Evolutionary conservation across 169 alveolate genomes (phyloP), one percentile per base, ranked within the genome.

Genomic region (Cryptosporidium ubiquitum): DNA sequence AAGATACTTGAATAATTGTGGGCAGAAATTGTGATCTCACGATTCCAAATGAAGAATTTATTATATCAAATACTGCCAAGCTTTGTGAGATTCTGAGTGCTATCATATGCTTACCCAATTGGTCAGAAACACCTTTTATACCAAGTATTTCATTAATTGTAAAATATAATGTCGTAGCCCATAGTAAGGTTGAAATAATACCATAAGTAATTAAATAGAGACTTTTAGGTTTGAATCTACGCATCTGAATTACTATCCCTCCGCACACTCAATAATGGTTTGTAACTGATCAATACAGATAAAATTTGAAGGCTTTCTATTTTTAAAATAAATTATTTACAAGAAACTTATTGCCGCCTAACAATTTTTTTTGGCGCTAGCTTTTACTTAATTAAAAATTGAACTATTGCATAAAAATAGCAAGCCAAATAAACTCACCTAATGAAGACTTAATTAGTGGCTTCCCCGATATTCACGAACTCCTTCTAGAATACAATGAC

Each of bases 391-490:
- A 55, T n/a, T 37, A 44, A 6, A 33, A 10, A 12, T 1, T 64
- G 40, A 31, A 39, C 26, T 16, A 14, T 61, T 31, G 71, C 58
- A 37, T 18, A 16, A n/a, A 70, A 64, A 70, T 42, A 29, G 23
- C 3, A 1, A 79, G 33, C 31, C 39, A 33, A 16, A 49, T 12
- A n/a, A 40, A 14, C 55, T 52, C 66, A 12, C 40, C 7, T 18
- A 14, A 44, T 23, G 79, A 61, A 42, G 89, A 75, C 18, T 35
- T 42, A 10, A 26, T 14, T 26, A 44, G 51, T 26, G 89, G 79
- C 10, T 75, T 94, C 42, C 93, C 95, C 68, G 95, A 96, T 84
- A 86, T 95, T 31, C 93, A 94, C 86, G 96, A 93, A 40, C 70
- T 93, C 44, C 95, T 96, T 84, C 64, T 84, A 37, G 92, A 93